Conservation (phyloP, 1,284 basidiomycete genomes). For the Microbotryum saponariae region DNA sequence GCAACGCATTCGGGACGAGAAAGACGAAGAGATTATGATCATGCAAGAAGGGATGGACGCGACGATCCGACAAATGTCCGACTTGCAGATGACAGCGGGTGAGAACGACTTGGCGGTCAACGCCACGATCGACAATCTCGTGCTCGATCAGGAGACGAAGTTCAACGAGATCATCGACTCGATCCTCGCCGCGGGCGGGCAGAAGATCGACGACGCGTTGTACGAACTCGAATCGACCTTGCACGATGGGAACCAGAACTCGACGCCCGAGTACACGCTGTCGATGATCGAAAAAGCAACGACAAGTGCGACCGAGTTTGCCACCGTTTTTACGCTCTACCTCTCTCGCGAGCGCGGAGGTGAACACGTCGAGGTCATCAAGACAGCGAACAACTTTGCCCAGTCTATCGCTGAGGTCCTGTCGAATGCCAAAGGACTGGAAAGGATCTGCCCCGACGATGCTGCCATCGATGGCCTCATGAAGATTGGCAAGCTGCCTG, state of each 20-base stretch:
- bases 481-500: constrained; percentile 72
- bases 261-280: constrained; percentile 93
- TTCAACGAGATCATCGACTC: constrained; percentile 98
- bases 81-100: constrained; percentile 78
- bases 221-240: constrained; percentile 96
- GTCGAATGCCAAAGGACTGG: constrained; percentile 89
- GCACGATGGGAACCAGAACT: constrained; percentile 85
- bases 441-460: constrained; percentile 80
- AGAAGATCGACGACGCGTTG: constrained; percentile 93
- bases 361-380: constrained; percentile 96
- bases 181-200: constrained; percentile 90
- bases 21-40: constrained; percentile 92
- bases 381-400: constrained; percentile 90
- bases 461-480: constrained; percentile 86
- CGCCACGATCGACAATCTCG: constrained; percentile 92
- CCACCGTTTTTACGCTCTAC: constrained; percentile 86
- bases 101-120: constrained; percentile 81
- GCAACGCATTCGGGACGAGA: constrained; percentile 80
- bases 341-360: constrained; percentile 80
- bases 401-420: constrained; percentile 88
- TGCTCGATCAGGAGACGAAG: constrained; percentile 95
- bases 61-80: constrained; percentile 81
- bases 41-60: constrained; percentile 94
- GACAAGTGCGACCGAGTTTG: constrained; percentile 92
- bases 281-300: constrained; percentile 97